phyloP scores from a whole-genome alignment of 169 alveolate genomes.

The Eimeria sp. region DNA sequence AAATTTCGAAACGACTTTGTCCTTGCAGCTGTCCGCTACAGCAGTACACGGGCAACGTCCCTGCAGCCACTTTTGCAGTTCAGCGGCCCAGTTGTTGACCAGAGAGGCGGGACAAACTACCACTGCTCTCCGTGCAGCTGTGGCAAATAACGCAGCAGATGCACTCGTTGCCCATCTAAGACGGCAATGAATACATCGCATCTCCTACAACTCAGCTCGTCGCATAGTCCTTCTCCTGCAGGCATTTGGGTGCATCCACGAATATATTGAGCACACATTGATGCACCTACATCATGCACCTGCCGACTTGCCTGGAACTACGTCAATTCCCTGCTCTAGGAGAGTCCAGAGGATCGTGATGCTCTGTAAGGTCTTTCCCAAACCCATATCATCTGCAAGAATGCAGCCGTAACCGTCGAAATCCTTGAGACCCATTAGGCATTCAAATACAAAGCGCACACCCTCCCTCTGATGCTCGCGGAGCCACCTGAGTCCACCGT shows the following conservation, averaged over 20 bases:
- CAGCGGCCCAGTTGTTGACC: conserved; percentile 96
- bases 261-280: not conserved
- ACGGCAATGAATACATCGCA: not conserved
- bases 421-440: conserved; percentile 95
- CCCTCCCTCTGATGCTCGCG: conserved; percentile 91
- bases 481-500: conserved; percentile 70
- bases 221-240: not conserved
- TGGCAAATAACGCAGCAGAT: not conserved
- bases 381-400: conserved; percentile 97
- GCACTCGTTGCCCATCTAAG: not conserved
- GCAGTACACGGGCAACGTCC: conserved; percentile 94
- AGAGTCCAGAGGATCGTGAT: conserved; percentile 95
- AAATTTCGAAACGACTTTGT: conserved; percentile 93
- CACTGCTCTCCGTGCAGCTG: conserved; percentile 93
- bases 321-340: conserved; percentile 92
- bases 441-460: conserved; percentile 94
- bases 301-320: conserved; percentile 65
- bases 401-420: conserved; percentile 94
- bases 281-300: not conserved
- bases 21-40: conserved; percentile 93
- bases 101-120: conserved; percentile 97
- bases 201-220: not conserved
- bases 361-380: conserved; percentile 95
- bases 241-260: not conserved
- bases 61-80: conserved; percentile 96